Percentiles rank a stretch among this genome's conserved stretches.
These are phyloP conservation scores for Salvia miltiorrhiza DNA, from an alignment of 257 asterid species.

Conservation along the genomic window DNA sequence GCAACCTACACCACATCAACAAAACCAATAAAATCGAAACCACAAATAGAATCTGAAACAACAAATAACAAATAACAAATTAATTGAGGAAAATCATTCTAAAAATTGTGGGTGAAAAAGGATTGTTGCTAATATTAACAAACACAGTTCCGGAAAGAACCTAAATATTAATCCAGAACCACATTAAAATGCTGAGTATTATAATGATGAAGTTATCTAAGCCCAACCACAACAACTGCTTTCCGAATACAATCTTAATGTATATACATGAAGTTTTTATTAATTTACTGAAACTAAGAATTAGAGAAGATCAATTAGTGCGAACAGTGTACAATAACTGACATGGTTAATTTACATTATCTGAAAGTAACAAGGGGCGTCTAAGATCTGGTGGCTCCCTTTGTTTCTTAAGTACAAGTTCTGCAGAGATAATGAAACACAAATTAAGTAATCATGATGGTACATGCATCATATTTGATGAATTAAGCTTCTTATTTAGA, in stretches of 20 bases:
- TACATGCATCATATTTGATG: not conserved
- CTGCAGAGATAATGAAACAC: not conserved
- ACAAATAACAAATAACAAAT: not conserved
- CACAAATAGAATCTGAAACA: not conserved
- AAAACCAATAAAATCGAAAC: constrained; percentile 6
- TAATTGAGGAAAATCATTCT: not conserved
- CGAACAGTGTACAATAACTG: too few relatives aligned
- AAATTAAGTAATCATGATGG: not conserved
- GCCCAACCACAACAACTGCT: not conserved
- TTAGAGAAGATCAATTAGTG: too few relatives aligned
- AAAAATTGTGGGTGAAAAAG: not conserved
- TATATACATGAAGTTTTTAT: too few relatives aligned
- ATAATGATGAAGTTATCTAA: not conserved
- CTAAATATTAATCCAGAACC: not conserved
- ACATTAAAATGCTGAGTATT: not conserved
- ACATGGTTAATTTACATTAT: too few relatives aligned
- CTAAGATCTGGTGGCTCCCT: too few relatives aligned
- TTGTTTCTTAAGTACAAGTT: too few relatives aligned
- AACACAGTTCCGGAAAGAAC: not conserved
- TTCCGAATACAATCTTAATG: not conserved
- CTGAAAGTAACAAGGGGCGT: too few relatives aligned
- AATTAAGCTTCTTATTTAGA: not conserved
- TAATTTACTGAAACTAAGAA: too few relatives aligned
- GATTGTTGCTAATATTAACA: not conserved
- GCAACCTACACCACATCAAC: constrained; percentile 58